Evolutionary conservation across 345 rosid species (phyloP).

Genomic region (Dipteronia sinensis): DNA sequence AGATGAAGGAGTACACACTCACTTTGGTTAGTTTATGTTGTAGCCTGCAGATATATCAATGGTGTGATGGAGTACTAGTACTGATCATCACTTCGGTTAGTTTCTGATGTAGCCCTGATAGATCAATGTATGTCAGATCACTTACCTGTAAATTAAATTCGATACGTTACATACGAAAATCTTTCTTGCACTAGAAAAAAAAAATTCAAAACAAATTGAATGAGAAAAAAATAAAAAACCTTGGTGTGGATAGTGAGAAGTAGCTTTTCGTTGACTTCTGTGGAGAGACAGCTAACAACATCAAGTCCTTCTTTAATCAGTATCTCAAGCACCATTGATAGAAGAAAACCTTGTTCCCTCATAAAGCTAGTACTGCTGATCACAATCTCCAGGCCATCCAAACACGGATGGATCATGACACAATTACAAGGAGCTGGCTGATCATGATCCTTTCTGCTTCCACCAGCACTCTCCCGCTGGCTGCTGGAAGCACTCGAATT

Average conservation of each 20-base stretch:
- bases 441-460: constrained; percentile 1
- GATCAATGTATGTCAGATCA: constrained; percentile 40
- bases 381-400: constrained; percentile 54
- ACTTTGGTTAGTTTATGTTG: constrained; percentile 41
- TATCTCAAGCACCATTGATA: constrained; percentile 52
- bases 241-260: constrained; percentile 53
- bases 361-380: constrained; percentile 25
- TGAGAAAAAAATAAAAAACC: constrained; percentile 29
- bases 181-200: not conserved
- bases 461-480: not conserved
- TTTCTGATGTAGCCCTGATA: constrained; percentile 44
- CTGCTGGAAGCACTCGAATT: constrained; percentile 22
- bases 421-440: not conserved
- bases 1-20: constrained; percentile 28
- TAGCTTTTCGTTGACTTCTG: constrained; percentile 43
- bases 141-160: constrained; percentile 36
- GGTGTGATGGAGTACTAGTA: constrained; percentile 25
- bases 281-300: constrained; percentile 51
- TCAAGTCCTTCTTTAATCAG: constrained; percentile 50
- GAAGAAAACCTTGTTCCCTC: constrained; percentile 31
- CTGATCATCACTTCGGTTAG: constrained; percentile 27
- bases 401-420: constrained; percentile 41
- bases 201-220: not conserved
- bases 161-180: not conserved
- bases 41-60: constrained; percentile 19